Conservation (phyloP, 2,329 filamentous ascomycete species). For the Lasiodiplodia gonubiensis region DNA sequence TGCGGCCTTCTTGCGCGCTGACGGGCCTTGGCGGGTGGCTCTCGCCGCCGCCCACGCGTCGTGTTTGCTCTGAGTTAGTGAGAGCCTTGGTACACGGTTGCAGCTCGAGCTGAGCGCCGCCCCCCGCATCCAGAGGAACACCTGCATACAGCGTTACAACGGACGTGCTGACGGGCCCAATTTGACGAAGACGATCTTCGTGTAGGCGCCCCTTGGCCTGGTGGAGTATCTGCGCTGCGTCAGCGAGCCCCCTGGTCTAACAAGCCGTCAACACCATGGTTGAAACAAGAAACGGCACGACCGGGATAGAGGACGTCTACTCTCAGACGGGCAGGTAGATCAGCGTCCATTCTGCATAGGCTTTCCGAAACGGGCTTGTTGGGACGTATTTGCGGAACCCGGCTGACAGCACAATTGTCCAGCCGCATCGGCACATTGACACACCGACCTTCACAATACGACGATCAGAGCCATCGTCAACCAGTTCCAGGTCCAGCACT, state of each 20-base stretch:
- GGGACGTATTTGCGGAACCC: slow-evolving; percentile 7
- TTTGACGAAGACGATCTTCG: slow-evolving; percentile 13
- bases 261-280: background rate
- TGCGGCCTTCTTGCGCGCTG: background rate
- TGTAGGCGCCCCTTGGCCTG: slow-evolving; percentile 5
- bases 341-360: slow-evolving; percentile 10
- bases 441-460: background rate
- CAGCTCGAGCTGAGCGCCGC: background rate
- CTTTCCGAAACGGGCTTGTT: slow-evolving; percentile 13
- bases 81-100: background rate
- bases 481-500: background rate
- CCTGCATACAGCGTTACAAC: background rate
- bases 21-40: slow-evolving; percentile 2
- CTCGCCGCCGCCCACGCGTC: background rate
- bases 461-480: background rate
- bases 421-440: background rate
- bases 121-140: background rate
- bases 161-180: background rate
- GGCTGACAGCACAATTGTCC: slow-evolving; percentile 1
- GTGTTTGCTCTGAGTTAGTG: background rate
- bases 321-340: slow-evolving; percentile 25
- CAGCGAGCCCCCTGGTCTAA: background rate
- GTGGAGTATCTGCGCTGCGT: slow-evolving; percentile 2
- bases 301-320: slow-evolving; percentile 8
- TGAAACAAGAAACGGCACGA: background rate